Evolutionary conservation across 1,139 yeast species (phyloP).

Genomic region (Saccharomycopsis hybrid): DNA sequence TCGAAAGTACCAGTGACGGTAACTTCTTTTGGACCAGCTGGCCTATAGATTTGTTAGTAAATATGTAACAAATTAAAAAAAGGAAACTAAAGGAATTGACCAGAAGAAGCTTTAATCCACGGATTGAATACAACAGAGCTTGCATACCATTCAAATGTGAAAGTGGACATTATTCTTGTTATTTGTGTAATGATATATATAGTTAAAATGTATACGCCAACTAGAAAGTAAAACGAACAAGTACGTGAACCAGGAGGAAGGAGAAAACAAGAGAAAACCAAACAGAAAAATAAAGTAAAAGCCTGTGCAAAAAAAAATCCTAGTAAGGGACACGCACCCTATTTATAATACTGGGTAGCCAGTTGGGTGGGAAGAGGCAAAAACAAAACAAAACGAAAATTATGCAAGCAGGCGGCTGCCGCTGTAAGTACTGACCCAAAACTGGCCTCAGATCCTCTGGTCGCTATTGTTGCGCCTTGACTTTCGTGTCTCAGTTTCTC

Average conservation of each 20-base stretch:
- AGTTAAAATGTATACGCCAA: background rate
- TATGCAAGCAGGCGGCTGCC: background rate
- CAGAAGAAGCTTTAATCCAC: too few species aligned
- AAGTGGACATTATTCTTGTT: constrained; percentile 11
- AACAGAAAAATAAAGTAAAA: background rate
- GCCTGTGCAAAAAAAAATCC: background rate
- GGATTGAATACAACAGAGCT: too few species aligned
- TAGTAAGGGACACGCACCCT: background rate
- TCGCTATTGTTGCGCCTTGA: too few species aligned
- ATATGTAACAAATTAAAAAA: too few species aligned
- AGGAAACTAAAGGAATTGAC: too few species aligned
- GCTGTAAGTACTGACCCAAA: background rate
- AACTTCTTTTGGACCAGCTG: constrained; percentile 67
- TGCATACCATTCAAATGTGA: constrained; percentile 15
- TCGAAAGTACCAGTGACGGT: constrained; percentile 74
- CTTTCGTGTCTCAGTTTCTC: too few species aligned
- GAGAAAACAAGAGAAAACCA: background rate
- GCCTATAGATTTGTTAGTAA: too few species aligned
- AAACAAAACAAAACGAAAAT: background rate
- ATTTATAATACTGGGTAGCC: constrained; percentile 1
- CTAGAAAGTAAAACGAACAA: background rate
- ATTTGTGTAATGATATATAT: background rate
- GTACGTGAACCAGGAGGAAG: background rate
- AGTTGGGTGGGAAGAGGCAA: background rate
- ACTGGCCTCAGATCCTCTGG: background rate